These are phyloP conservation scores for Dillenia suffruticosa DNA, from an alignment of 164 flowering plant genomes.

Conservation along the genomic window DNA sequence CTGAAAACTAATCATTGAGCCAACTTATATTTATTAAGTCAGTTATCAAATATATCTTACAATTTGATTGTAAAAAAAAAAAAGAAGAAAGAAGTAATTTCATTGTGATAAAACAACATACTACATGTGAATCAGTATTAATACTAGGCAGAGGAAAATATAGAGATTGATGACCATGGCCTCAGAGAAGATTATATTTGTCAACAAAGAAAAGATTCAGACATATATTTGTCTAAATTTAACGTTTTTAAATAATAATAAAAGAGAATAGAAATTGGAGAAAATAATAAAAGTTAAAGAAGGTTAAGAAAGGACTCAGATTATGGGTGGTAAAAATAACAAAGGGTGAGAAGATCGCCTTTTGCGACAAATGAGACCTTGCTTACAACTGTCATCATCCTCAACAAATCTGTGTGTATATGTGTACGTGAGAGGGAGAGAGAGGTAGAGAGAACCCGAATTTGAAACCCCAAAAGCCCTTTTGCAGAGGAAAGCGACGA, in stretches of 20 bases:
- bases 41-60: too few relatives aligned
- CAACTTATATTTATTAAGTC: too few relatives aligned
- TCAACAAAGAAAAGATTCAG: conserved; percentile 28
- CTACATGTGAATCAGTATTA: too few relatives aligned
- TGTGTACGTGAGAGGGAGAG: too few relatives aligned
- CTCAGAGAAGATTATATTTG: conserved; percentile 49
- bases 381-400: conserved; percentile 20
- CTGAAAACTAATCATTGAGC: too few relatives aligned
- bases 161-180: conserved; percentile 5
- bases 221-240: conserved; percentile 41
- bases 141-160: not conserved
- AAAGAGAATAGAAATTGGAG: not conserved
- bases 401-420: conserved; percentile 1
- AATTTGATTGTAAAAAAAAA: too few relatives aligned
- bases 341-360: conserved; percentile 7
- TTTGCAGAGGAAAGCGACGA: too few relatives aligned
- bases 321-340: conserved; percentile 37
- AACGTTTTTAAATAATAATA: conserved; percentile 6
- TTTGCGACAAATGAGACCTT: conserved; percentile 42
- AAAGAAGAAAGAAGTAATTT: too few relatives aligned
- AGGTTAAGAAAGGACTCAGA: conserved; percentile 25
- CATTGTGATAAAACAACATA: too few relatives aligned
- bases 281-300: not conserved
- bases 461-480: too few relatives aligned
- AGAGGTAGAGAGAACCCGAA: too few relatives aligned